phyloP scores from a whole-genome alignment of 2,329 filamentous ascomycete genomes.

The Knoxdaviesia proteae region DNA sequence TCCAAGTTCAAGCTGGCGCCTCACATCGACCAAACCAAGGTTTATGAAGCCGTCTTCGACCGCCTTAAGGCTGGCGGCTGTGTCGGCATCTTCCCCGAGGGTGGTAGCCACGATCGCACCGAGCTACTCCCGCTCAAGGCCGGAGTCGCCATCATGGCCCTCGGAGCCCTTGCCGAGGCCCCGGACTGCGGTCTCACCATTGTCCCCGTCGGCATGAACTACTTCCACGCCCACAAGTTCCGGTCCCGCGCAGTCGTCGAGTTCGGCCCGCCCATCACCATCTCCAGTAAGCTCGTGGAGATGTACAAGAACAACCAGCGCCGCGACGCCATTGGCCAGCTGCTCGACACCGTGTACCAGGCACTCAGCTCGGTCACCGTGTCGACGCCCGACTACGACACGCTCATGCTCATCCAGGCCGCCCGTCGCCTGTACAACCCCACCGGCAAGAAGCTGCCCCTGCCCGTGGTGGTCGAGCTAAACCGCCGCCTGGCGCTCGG shows the following conservation, averaged over 20 bases:
- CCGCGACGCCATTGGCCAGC: conserved; percentile 66
- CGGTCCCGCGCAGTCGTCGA: conserved; percentile 88
- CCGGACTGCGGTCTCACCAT: conserved; percentile 83
- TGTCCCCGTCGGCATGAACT: conserved; percentile 96
- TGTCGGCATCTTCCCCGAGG: conserved; percentile 92
- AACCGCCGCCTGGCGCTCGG: conserved; percentile 80
- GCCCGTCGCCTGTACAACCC: conserved; percentile 85
- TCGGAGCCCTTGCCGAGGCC: conserved; percentile 69
- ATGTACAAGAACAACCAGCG: conserved; percentile 69
- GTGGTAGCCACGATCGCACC: conserved; percentile 84
- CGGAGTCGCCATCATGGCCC: conserved; percentile 92
- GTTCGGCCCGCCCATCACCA: conserved; percentile 75
- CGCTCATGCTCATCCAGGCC: conserved; percentile 89
- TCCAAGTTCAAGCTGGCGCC: conserved; percentile 74
- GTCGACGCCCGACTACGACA: conserved; percentile 84
- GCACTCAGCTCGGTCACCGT: conserved; percentile 75
- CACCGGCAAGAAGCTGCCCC: conserved; percentile 77
- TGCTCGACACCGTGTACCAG: conserved; percentile 74
- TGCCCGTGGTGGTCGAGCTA: conserved; percentile 83
- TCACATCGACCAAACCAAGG: conserved; percentile 81
- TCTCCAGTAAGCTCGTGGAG: conserved; percentile 62
- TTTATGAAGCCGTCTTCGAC: conserved; percentile 84
- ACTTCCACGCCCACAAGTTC: conserved; percentile 98
- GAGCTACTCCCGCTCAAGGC: conserved; percentile 86
- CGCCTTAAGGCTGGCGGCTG: conserved; percentile 66